Conservation (phyloP, 2,329 filamentous ascomycete species). For the Fusarium sp. region DNA sequence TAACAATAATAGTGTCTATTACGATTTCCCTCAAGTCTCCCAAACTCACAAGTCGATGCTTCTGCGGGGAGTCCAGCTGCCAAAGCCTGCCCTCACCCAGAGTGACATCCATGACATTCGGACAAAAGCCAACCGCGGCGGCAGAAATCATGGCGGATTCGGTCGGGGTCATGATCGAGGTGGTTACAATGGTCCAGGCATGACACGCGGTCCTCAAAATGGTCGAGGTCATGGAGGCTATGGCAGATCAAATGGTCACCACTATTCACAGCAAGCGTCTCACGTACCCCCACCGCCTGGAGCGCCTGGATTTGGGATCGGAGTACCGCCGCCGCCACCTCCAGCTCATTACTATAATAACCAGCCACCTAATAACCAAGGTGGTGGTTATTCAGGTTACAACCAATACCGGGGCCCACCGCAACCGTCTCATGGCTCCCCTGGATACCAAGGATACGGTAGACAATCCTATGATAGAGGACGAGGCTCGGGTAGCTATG, state of each 20-base stretch:
- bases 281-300: constrained; percentile 48
- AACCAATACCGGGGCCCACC: constrained; percentile 34
- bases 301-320: constrained; percentile 47
- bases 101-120: constrained; percentile 79
- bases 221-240: constrained; percentile 38
- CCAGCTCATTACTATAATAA: constrained; percentile 37
- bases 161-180: constrained; percentile 42
- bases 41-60: constrained; percentile 93
- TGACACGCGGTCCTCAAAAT: constrained; percentile 34
- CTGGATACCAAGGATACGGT: constrained; percentile 36
- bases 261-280: constrained; percentile 15
- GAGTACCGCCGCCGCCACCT: constrained; percentile 48
- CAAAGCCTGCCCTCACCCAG: constrained; percentile 74
- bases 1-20: constrained; percentile 73
- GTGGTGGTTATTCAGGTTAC: constrained; percentile 33
- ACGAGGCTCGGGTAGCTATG: constrained; percentile 34
- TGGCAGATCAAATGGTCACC: constrained; percentile 28
- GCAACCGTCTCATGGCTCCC: constrained; percentile 21
- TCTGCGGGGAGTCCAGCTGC: constrained; percentile 80
- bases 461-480: constrained; percentile 29
- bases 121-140: constrained; percentile 66
- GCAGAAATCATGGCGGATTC: constrained; percentile 43
- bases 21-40: constrained; percentile 77
- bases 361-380: constrained; percentile 24
- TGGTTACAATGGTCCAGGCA: constrained; percentile 44